Evolutionary conservation across 257 asterid genomes (phyloP).

Genomic region (Gentiana dahurica): DNA sequence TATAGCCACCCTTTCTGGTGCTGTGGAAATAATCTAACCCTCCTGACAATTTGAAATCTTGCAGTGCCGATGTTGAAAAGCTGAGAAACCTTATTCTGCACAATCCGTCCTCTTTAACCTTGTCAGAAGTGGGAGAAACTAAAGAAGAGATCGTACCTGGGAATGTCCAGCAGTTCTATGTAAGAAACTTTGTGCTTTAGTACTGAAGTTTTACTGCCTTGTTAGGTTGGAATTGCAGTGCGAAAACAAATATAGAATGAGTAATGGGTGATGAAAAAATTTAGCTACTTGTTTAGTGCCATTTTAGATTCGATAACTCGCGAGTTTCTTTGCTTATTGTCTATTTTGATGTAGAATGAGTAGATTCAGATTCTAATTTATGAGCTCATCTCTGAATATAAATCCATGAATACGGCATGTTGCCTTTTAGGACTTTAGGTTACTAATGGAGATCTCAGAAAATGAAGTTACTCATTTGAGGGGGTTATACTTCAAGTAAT

Average conservation of each 20-base stretch:
- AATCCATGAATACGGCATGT: too few species aligned
- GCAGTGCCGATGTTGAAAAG: conserved; percentile 90
- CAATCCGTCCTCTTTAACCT: conserved; percentile 74
- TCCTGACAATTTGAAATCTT: conserved; percentile 9
- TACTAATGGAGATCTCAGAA: too few species aligned
- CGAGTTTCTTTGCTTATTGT: neutral
- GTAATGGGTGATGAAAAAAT: neutral
- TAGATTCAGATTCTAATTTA: too few species aligned
- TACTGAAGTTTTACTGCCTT: neutral
- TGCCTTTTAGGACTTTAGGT: too few species aligned
- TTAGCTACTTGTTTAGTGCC: neutral
- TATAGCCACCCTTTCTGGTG: neutral
- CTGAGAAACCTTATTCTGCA: conserved; percentile 87
- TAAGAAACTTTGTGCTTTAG: conserved; percentile 26
- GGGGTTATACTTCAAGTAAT: too few species aligned
- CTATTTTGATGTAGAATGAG: neutral
- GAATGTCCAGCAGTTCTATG: conserved; percentile 89
- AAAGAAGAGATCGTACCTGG: conserved; percentile 82
- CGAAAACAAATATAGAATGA: neutral
- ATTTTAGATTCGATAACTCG: neutral
- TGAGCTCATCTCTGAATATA: too few species aligned
- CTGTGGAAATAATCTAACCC: neutral
- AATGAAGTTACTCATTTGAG: too few species aligned
- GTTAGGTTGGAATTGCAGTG: neutral
- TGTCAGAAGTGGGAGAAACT: conserved; percentile 73